These are phyloP conservation scores for Meira nashicola DNA, from an alignment of 1,284 basidiomycete genomes.

Conservation along the genomic window DNA sequence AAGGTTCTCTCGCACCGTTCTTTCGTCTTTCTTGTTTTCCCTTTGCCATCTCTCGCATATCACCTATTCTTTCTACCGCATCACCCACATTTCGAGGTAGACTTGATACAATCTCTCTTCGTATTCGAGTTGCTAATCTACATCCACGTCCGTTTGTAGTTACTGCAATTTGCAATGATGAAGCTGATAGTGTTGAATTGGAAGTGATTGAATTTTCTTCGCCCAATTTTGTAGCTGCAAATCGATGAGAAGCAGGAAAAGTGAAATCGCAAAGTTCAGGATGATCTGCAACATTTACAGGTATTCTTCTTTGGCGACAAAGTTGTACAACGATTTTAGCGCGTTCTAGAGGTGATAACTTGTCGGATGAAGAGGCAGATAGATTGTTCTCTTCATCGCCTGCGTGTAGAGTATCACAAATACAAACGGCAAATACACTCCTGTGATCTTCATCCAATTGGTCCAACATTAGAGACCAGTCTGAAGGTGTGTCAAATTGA, in stretches of 20 bases:
- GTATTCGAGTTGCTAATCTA: conserved; percentile 72
- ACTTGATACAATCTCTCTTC: conserved; percentile 73
- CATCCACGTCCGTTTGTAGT: conserved; percentile 91
- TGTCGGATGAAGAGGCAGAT: neutral
- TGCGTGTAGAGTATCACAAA: conserved; percentile 45
- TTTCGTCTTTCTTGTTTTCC: conserved; percentile 23
- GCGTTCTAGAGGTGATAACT: conserved; percentile 16
- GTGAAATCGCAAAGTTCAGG: conserved; percentile 82
- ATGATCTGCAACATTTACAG: conserved; percentile 80
- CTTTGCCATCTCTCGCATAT: conserved; percentile 66
- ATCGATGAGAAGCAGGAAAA: conserved; percentile 81
- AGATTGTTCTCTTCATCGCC: conserved; percentile 3
- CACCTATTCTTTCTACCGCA: conserved; percentile 73
- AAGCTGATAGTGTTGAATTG: conserved; percentile 10
- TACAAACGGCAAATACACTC: conserved; percentile 44
- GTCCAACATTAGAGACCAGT: conserved; percentile 8
- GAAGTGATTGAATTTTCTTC: neutral
- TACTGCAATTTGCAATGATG: conserved; percentile 76
- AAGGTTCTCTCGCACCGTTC: neutral
- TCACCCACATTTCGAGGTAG: conserved; percentile 71
- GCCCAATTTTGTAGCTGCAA: conserved; percentile 54
- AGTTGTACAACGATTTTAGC: conserved; percentile 32
- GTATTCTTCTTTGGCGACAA: conserved; percentile 59
- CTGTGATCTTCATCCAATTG: conserved; percentile 2
- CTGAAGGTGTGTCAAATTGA: neutral